phyloP scores from a whole-genome alignment of 2,329 filamentous ascomycete genomes.

The Thelonectria olida region DNA sequence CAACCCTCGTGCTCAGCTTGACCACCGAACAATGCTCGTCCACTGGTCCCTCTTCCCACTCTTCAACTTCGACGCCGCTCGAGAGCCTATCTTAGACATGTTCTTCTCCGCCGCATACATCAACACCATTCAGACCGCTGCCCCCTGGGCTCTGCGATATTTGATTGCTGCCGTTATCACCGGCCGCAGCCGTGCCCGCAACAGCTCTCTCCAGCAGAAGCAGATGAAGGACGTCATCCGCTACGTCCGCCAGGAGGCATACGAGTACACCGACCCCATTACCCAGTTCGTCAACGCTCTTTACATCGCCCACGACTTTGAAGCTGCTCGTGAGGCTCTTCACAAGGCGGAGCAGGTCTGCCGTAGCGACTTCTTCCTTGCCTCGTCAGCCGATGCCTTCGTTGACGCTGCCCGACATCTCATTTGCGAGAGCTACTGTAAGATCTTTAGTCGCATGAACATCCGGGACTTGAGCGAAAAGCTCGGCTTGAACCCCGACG shows the following conservation, averaged over 20 bases:
- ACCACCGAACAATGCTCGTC: constrained; percentile 95
- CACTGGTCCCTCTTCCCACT: constrained; percentile 99
- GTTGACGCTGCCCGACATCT: constrained; percentile 94
- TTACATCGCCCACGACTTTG: constrained; percentile 87
- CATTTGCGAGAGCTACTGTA: constrained; percentile 99
- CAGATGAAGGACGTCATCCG: constrained; percentile 97
- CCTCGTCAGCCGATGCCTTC: constrained; percentile 84
- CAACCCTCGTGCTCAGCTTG: constrained; percentile 94
- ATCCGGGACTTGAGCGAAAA: constrained; percentile 95
- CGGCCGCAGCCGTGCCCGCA: constrained; percentile 82
- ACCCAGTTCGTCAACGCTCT: constrained; percentile 97
- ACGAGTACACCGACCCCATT: constrained; percentile 96
- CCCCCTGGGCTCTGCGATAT: constrained; percentile 96
- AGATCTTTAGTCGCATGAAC: constrained; percentile 98
- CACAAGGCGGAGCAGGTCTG: constrained; percentile 89
- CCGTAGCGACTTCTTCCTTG: constrained; percentile 94
- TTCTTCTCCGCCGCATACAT: constrained; percentile 98
- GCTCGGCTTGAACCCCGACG: constrained; percentile 89
- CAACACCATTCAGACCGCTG: constrained; percentile 98
- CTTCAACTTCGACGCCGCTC: constrained; percentile 95
- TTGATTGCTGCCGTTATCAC: constrained; percentile 94
- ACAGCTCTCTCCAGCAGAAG: constrained; percentile 91
- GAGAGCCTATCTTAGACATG: constrained; percentile 91
- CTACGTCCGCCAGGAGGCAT: constrained; percentile 94
- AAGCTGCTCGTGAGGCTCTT: constrained; percentile 92